Evolutionary conservation across 225 moss, liverwort and hornwort species (phyloP).

Genomic region (Marchantia polymorpha): DNA sequence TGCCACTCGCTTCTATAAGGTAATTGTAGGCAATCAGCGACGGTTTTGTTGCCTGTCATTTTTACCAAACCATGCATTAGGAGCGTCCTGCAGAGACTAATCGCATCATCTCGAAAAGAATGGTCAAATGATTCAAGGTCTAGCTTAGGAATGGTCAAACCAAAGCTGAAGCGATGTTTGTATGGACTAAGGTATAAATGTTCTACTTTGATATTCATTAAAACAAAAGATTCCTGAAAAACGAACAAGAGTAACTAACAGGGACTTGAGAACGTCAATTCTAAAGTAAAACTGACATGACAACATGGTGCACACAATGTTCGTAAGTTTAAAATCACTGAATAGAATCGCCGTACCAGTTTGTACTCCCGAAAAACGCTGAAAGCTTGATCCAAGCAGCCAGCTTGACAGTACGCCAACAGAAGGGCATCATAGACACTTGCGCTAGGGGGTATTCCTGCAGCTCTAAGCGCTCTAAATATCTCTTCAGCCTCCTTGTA

Average conservation of each 20-base stretch:
- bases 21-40: constrained; percentile 86
- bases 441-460: constrained; percentile 61
- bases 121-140: background rate
- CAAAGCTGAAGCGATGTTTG: too few relatives aligned
- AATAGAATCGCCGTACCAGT: constrained; percentile 43
- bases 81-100: too few relatives aligned
- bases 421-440: constrained; percentile 78
- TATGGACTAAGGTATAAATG: too few relatives aligned
- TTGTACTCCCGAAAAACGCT: constrained; percentile 97
- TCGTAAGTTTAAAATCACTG: background rate
- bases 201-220: too few relatives aligned
- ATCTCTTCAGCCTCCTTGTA: constrained; percentile 73
- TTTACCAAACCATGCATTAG: constrained; percentile 6
- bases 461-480: constrained; percentile 74
- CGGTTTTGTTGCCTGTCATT: constrained; percentile 70
- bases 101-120: background rate
- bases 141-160: too few relatives aligned
- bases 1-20: constrained; percentile 82
- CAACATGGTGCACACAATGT: background rate
- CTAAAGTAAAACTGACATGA: background rate
- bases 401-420: constrained; percentile 84
- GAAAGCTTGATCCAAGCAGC: constrained; percentile 80
- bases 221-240: too few relatives aligned
- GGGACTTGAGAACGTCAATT: background rate
- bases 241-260: background rate